Evolutionary conservation across 1,284 basidiomycete genomes (phyloP).

Genomic region (Ustilago bromivora): DNA sequence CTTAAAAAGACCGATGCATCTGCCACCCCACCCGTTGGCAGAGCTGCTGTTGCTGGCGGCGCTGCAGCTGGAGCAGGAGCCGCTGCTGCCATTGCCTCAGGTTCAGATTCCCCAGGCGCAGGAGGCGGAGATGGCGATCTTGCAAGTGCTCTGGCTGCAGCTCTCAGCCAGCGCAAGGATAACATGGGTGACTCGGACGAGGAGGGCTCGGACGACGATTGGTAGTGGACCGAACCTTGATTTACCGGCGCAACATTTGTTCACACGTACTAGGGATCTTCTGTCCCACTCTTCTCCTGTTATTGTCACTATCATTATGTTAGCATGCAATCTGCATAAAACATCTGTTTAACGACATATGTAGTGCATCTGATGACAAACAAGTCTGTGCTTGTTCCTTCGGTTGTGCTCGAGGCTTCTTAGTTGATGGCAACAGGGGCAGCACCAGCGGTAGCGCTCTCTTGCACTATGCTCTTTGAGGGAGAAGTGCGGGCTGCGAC

Average conservation of each 20-base stretch:
- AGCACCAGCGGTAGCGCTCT: slow-evolving; percentile 1
- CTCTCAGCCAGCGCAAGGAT: slow-evolving; percentile 82
- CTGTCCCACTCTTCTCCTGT: background rate
- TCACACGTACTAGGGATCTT: background rate
- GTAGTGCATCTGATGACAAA: background rate
- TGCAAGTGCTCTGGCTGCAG: slow-evolving; percentile 77
- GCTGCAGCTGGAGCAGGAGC: slow-evolving; percentile 36
- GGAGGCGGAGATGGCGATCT: slow-evolving; percentile 73
- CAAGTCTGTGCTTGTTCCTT: background rate
- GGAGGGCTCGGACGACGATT: slow-evolving; percentile 76
- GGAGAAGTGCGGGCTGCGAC: slow-evolving; percentile 5
- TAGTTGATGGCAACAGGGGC: slow-evolving; percentile 15
- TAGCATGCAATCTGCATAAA: background rate
- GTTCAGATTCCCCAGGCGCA: slow-evolving; percentile 25
- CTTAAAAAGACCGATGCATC: slow-evolving; percentile 76
- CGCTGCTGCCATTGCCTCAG: slow-evolving; percentile 24
- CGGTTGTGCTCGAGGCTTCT: background rate
- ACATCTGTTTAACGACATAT: background rate
- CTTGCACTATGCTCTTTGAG: background rate
- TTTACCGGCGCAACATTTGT: background rate
- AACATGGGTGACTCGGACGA: slow-evolving; percentile 90
- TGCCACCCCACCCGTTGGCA: slow-evolving; percentile 29
- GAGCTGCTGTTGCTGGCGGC: slow-evolving; percentile 30
- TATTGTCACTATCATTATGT: background rate
- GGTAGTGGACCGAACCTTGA: slow-evolving; percentile 33